Conservation (phyloP, 208 protist genomes). For the Leishmania amazonensis region DNA sequence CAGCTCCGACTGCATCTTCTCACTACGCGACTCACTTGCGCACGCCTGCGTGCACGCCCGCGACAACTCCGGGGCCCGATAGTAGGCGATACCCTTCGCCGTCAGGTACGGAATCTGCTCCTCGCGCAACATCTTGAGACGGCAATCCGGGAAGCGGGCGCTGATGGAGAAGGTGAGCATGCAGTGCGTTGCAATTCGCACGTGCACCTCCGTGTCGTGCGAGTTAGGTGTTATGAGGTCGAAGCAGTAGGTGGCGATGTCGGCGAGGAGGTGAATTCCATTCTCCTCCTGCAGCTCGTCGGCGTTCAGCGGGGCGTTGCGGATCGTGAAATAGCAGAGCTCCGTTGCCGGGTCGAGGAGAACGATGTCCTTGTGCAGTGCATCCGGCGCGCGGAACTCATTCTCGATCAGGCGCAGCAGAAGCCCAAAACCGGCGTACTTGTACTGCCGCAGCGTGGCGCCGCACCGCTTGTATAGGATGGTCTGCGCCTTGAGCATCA, state of each 20-base stretch:
- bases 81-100: constrained; percentile 63
- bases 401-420: constrained; percentile 81
- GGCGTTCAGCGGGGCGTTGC: constrained; percentile 92
- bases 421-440: constrained; percentile 95
- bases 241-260: constrained; percentile 74
- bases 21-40: constrained; percentile 57
- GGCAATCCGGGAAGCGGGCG: constrained; percentile 76
- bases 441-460: constrained; percentile 84
- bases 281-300: constrained; percentile 94
- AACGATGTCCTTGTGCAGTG: constrained; percentile 70
- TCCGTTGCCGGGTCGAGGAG: constrained; percentile 86
- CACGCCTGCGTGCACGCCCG: constrained; percentile 82
- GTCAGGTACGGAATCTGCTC: constrained; percentile 58
- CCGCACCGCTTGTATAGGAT: constrained; percentile 92
- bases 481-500: constrained; percentile 90
- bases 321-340: constrained; percentile 90
- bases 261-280: constrained; percentile 80
- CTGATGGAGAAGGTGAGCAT: constrained; percentile 81
- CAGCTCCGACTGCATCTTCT: constrained; percentile 67
- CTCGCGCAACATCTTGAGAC: constrained; percentile 53
- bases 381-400: constrained; percentile 65
- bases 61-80: constrained; percentile 61
- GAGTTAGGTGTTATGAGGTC: constrained; percentile 60
- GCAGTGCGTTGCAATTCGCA: constrained; percentile 63
- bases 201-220: constrained; percentile 50